Base-by-base conservation (phyloP, 352 stramenopile genomes). In the Phytophthora megakarya region DNA sequence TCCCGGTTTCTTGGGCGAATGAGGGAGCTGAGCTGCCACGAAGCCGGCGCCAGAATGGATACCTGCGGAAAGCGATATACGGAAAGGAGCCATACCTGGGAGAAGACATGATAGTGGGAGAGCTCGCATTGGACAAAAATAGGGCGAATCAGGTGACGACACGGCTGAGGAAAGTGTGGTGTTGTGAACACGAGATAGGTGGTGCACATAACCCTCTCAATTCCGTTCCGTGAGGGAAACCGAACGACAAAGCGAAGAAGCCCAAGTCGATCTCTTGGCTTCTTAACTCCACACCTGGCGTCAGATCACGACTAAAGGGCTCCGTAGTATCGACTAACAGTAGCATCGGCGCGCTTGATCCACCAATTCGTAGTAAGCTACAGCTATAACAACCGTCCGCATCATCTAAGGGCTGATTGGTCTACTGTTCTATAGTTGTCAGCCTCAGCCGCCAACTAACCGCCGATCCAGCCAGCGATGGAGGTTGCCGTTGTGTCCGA, bases 401-500 rank as follows among this genome's bases (percentile, higher is more conserved):
- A 19, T 6, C 35, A 37, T 5, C 50, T 3, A 12, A 11, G 2
- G 19, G 26, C 26, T 40, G 38, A 61, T 61, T 45, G 22, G 42
- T 10, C 19, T 38, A 25, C 19, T 30, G 45, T 37, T 61, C 63
- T 72, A 72, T 72, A 67, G 43, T 62, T 57, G 48, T 57, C 63
- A 23, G 4, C 32, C 25, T 23, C 16, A n/a, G 3, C 44, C 28
- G 35, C 42, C 38, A 44, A 51, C 25, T 53, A 66, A 52, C 22
- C 23, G 38, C 13, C 30, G 25, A 33, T 12, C 21, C 10, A 28
- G 21, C 15, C 28, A 59, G 35, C 18, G 12, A 89, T 91, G 76
- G 70, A 86, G 35, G 64, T 81, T 11, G 72, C 57, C 10, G 72
- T 81, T 15, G 49, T 69, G 7, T 71, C 65, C 0, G 69, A 77